Evolutionary conservation across 139 green algal species (phyloP).

Genomic region (Picochlorum sp.): DNA sequence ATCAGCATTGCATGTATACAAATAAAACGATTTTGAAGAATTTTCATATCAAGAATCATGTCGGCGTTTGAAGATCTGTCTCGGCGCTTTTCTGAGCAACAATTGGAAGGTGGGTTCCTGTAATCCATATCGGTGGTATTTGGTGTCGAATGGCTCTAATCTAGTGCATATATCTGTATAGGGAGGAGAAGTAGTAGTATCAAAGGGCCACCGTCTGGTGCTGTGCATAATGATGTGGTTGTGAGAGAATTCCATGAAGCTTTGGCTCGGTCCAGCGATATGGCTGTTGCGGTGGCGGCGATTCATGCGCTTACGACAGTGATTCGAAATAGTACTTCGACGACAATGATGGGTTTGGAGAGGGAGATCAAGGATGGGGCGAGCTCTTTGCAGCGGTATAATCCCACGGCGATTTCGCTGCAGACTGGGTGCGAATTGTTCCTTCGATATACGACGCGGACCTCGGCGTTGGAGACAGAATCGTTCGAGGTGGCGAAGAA

Average conservation of each 20-base stretch:
- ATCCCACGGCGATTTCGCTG: constrained; percentile 80
- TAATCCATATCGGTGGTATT: too few relatives aligned
- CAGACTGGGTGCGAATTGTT: constrained; percentile 91
- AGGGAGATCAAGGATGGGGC: constrained; percentile 75
- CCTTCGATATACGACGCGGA: constrained; percentile 84
- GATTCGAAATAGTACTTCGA: constrained; percentile 57
- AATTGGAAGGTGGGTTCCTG: too few relatives aligned
- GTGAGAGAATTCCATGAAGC: constrained; percentile 70
- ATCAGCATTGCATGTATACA: too few relatives aligned
- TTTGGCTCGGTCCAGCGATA: constrained; percentile 49
- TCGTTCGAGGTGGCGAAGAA: constrained; percentile 65
- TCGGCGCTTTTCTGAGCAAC: not conserved
- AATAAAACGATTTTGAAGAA: too few relatives aligned
- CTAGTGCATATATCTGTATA: not conserved
- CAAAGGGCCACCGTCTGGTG: not conserved
- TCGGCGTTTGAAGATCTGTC: not conserved
- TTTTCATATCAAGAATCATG: not conserved
- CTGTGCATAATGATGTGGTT: constrained; percentile 25
- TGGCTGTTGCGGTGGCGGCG: constrained; percentile 77
- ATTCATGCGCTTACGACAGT: constrained; percentile 74
- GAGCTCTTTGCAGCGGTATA: constrained; percentile 59
- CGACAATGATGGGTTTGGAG: constrained; percentile 84
- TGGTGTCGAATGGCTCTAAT: too few relatives aligned
- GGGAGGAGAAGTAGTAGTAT: not conserved
- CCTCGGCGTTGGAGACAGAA: constrained; percentile 65